Conservation (phyloP, 2,329 filamentous ascomycete species). For the Colletotrichum higginsianum region DNA sequence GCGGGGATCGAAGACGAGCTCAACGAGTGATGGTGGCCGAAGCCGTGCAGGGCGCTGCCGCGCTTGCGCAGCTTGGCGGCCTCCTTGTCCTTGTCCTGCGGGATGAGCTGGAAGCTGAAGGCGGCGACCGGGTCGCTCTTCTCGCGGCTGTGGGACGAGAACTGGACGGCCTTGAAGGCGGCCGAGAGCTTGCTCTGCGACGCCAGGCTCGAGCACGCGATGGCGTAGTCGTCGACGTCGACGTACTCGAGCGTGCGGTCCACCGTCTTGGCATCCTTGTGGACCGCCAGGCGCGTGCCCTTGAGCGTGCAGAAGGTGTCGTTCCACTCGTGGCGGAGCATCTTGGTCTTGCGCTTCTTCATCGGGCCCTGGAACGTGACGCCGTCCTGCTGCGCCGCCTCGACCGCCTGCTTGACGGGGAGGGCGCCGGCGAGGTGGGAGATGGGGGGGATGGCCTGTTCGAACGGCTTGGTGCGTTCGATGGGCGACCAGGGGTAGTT, state of each 20-base stretch:
- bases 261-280: slow-evolving; percentile 71
- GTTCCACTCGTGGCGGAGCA: slow-evolving; percentile 94
- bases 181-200: slow-evolving; percentile 86
- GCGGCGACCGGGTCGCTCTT: slow-evolving; percentile 74
- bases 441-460: slow-evolving; percentile 60
- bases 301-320: slow-evolving; percentile 91
- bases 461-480: slow-evolving; percentile 60
- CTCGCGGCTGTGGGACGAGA: slow-evolving; percentile 66
- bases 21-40: slow-evolving; percentile 43
- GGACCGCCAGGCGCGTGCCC: slow-evolving; percentile 82
- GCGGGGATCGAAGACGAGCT: slow-evolving; percentile 47
- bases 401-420: slow-evolving; percentile 45
- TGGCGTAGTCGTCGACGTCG: slow-evolving; percentile 90
- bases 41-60: slow-evolving; percentile 61
- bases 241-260: slow-evolving; percentile 81
- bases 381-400: slow-evolving; percentile 59
- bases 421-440: slow-evolving; percentile 42
- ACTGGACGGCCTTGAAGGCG: slow-evolving; percentile 85
- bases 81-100: slow-evolving; percentile 73
- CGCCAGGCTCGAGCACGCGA: slow-evolving; percentile 84
- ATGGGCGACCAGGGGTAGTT: slow-evolving; percentile 70
- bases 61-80: slow-evolving; percentile 65
- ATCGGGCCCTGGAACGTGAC: slow-evolving; percentile 87
- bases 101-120: slow-evolving; percentile 89
- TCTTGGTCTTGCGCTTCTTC: slow-evolving; percentile 91